These are phyloP conservation scores for Hanseniaspora gamundiae DNA, from an alignment of 1,139 yeast species.

Conservation along the genomic window DNA sequence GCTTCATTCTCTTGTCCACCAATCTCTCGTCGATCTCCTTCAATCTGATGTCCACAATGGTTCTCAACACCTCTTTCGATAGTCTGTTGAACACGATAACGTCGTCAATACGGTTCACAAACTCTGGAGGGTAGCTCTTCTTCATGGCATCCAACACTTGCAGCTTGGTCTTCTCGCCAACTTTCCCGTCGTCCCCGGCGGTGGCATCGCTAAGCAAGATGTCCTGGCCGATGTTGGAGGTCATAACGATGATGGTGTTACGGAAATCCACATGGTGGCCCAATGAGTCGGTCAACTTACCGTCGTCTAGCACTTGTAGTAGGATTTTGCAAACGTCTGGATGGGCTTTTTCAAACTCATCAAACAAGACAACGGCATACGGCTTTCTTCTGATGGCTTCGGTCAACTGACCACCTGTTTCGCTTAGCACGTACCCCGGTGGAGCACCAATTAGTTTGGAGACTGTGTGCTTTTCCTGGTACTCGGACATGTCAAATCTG, in stretches of 20 bases:
- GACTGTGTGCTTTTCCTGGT: slow-evolving; percentile 86
- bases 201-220: slow-evolving; percentile 50
- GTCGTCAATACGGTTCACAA: slow-evolving; percentile 86
- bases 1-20: slow-evolving; percentile 61
- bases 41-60: slow-evolving; percentile 75
- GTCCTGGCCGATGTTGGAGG: slow-evolving; percentile 93
- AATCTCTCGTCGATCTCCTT: slow-evolving; percentile 69
- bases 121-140: slow-evolving; percentile 79
- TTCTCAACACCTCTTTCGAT: slow-evolving; percentile 57
- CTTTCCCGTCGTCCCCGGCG: slow-evolving; percentile 35
- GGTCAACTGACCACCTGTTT: slow-evolving; percentile 83
- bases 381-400: slow-evolving; percentile 95
- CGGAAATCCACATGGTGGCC: slow-evolving; percentile 91
- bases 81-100: slow-evolving; percentile 80
- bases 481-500: slow-evolving; percentile 94
- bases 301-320: slow-evolving; percentile 90
- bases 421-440: slow-evolving; percentile 95
- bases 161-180: slow-evolving; percentile 36
- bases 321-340: slow-evolving; percentile 82
- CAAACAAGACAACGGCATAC: slow-evolving; percentile 82
- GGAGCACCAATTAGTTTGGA: slow-evolving; percentile 93
- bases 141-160: slow-evolving; percentile 58
- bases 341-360: slow-evolving; percentile 95
- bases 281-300: slow-evolving; percentile 84
- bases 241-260: slow-evolving; percentile 92